Conservation (phyloP, 768 basidiomycete species). For the Lentinula guzmanii region DNA sequence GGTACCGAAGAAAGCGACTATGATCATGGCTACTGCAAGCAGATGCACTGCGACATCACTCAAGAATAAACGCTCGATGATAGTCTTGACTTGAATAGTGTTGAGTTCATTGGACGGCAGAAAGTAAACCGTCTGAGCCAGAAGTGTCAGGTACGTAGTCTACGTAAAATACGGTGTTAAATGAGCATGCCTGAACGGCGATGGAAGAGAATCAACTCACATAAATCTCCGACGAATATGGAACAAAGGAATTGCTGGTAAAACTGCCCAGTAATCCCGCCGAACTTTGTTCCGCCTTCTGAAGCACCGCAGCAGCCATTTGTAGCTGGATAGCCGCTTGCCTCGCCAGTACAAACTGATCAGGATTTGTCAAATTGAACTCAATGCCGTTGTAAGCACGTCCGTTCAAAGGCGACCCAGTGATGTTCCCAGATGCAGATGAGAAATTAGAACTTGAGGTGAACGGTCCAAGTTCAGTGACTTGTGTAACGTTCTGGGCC, state of each 20-base stretch:
- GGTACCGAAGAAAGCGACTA: slow-evolving; percentile 36
- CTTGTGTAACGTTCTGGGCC: slow-evolving; percentile 35
- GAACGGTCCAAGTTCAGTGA: slow-evolving; percentile 34
- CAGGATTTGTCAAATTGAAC: slow-evolving; percentile 36
- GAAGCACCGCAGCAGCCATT: slow-evolving; percentile 46
- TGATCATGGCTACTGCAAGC: slow-evolving; percentile 32
- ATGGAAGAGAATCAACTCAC: slow-evolving; percentile 26
- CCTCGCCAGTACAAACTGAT: slow-evolving; percentile 32
- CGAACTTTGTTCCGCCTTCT: slow-evolving; percentile 33
- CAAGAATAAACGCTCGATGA: slow-evolving; percentile 41
- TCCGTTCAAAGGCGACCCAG: slow-evolving; percentile 36
- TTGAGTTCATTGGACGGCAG: slow-evolving; percentile 27
- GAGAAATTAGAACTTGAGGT: slow-evolving; percentile 30
- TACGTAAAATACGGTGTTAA: slow-evolving; percentile 12
- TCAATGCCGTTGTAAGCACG: slow-evolving; percentile 49
- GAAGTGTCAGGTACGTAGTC: slow-evolving; percentile 41
- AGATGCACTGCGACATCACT: slow-evolving; percentile 40
- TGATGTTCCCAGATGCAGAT: slow-evolving; percentile 35
- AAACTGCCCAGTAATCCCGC: slow-evolving; percentile 34
- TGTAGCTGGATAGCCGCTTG: slow-evolving; percentile 39
- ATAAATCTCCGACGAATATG: slow-evolving; percentile 37
- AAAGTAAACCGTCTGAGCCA: slow-evolving; percentile 50
- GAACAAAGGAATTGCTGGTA: slow-evolving; percentile 26
- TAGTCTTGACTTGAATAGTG: slow-evolving; percentile 33
- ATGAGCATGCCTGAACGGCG: not conserved